Conservation (phyloP, 177 flowering plant species). For the Vitis hybrid region DNA sequence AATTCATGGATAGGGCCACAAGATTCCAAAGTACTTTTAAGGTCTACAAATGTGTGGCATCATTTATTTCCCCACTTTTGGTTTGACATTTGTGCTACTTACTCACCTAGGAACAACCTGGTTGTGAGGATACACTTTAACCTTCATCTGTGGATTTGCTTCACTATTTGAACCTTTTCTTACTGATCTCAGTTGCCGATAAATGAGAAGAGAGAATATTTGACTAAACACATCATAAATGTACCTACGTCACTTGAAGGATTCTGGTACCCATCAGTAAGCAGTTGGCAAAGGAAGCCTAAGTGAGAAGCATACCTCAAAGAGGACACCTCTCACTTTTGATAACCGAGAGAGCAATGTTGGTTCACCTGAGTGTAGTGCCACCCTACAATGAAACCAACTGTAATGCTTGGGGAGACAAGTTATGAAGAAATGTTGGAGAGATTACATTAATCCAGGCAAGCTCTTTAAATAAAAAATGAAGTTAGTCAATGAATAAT, state of each 20-base stretch:
- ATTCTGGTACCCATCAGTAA: conserved; percentile 10
- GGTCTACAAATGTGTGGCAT: no score
- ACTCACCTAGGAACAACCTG: no score
- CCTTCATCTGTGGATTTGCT: no score
- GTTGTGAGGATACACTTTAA: no score
- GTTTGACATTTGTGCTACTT: no score
- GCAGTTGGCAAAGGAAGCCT: conserved; percentile 29
- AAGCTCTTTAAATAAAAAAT: conserved; percentile 7
- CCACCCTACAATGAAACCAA: conserved; percentile 37
- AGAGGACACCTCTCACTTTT: conserved; percentile 49
- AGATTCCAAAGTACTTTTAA: no score
- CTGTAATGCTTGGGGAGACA: conserved; percentile 45
- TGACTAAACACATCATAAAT: neutral
- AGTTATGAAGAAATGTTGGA: conserved; percentile 22
- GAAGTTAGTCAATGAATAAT: conserved; percentile 10
- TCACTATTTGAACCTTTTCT: no score
- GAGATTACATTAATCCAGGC: conserved; percentile 15
- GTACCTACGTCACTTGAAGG: conserved; percentile 1
- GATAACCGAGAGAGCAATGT: conserved; percentile 27
- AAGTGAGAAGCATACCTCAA: conserved; percentile 57
- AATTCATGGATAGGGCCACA: no score
- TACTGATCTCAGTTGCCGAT: no score
- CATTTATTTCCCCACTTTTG: no score
- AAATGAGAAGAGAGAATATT: no score
- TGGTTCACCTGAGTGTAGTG: conserved; percentile 34